Evolutionary conservation across 2,329 filamentous ascomycete genomes (phyloP).

Genomic region (Fusarium setosum): DNA sequence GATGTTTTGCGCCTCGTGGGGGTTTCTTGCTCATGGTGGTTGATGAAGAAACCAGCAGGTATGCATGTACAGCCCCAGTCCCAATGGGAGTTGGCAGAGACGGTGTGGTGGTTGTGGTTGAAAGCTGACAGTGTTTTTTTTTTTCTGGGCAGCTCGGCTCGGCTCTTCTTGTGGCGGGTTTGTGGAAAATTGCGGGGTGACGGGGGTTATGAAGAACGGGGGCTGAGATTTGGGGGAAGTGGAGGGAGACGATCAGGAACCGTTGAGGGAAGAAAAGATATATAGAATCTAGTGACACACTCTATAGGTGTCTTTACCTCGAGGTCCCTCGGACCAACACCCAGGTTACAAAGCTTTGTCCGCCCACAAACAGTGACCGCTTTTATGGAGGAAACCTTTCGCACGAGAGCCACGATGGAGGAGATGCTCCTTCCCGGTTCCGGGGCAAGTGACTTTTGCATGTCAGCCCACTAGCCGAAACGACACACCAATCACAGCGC

Average conservation of each 20-base stretch:
- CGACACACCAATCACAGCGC: slow-evolving; percentile 32
- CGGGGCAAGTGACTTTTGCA: slow-evolving; percentile 20
- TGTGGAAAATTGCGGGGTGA: slow-evolving; percentile 18
- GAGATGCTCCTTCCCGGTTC: slow-evolving; percentile 18
- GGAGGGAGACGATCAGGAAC: not conserved
- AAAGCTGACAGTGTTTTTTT: not conserved
- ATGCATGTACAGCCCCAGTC: not conserved
- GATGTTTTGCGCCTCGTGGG: not conserved
- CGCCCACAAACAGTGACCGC: slow-evolving; percentile 12
- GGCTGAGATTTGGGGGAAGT: slow-evolving; percentile 6
- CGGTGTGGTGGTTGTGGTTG: not conserved
- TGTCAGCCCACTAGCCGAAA: slow-evolving; percentile 8
- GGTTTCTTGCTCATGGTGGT: not conserved
- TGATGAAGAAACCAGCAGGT: not conserved
- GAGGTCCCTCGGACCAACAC: not conserved
- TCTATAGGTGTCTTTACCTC: not conserved
- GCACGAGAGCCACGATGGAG: slow-evolving; percentile 11
- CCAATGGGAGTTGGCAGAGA: no score
- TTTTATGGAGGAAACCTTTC: slow-evolving; percentile 25
- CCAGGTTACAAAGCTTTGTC: not conserved
- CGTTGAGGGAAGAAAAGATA: not conserved
- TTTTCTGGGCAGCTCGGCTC: slow-evolving; percentile 5
- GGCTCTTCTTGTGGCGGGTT: slow-evolving; percentile 1
- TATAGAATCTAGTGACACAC: not conserved
- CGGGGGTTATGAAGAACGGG: slow-evolving; percentile 3